phyloP scores from a whole-genome alignment of 169 alveolate species.

The Plasmodium blacklocki region DNA sequence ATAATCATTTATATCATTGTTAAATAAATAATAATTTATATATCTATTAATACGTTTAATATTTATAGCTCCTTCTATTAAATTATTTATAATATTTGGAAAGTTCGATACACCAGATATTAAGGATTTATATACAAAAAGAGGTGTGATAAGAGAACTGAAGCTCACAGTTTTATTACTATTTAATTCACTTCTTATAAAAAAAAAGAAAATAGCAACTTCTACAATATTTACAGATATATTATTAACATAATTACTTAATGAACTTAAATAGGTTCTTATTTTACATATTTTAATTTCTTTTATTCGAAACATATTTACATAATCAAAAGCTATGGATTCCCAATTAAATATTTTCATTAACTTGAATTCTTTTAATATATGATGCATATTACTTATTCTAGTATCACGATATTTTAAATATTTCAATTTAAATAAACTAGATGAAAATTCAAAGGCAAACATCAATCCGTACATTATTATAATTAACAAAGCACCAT shows the following conservation, averaged over 20 bases:
- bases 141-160: constrained; percentile 51
- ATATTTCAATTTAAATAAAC: constrained; percentile 25
- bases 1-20: constrained; percentile 50
- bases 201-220: constrained; percentile 50
- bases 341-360: constrained; percentile 77
- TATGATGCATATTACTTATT: constrained; percentile 65
- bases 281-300: constrained; percentile 41
- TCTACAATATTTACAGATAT: constrained; percentile 42
- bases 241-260: constrained; percentile 29
- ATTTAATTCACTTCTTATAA: constrained; percentile 26
- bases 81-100: constrained; percentile 38
- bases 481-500: constrained; percentile 1
- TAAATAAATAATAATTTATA: constrained; percentile 18
- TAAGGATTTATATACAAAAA: constrained; percentile 53
- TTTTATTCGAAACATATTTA: constrained; percentile 25
- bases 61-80: constrained; percentile 46
- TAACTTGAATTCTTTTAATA: constrained; percentile 50
- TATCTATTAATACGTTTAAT: constrained; percentile 47
- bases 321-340: constrained; percentile 67
- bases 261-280: constrained; percentile 14
- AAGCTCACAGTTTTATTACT: constrained; percentile 23
- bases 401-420: constrained; percentile 45
- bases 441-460: constrained; percentile 21
- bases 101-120: constrained; percentile 34
- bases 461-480: constrained; percentile 27